Evolutionary conservation across 1,284 basidiomycete genomes (phyloP).

Genomic region (Sporisorium iseilematis-ciliati): DNA sequence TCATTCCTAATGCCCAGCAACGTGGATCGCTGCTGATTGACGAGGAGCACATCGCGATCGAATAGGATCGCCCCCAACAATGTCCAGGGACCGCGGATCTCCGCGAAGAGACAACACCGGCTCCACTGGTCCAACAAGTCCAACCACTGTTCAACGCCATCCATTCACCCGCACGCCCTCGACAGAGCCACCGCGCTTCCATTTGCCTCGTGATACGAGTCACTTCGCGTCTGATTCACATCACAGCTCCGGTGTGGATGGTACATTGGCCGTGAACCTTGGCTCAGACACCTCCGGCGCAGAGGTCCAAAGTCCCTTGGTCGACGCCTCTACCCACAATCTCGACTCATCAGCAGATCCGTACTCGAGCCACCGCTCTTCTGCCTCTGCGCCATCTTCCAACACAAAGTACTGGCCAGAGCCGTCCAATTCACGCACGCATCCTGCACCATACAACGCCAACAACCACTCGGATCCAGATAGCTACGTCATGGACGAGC

Average conservation of each 20-base stretch:
- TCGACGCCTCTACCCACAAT: conserved; percentile 23
- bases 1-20: background rate
- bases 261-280: conserved; percentile 26
- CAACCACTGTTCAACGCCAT: conserved; percentile 29
- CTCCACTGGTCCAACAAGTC: conserved; percentile 9
- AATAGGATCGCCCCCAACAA: background rate
- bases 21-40: background rate
- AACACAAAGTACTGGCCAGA: conserved; percentile 36
- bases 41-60: background rate
- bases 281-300: conserved; percentile 22
- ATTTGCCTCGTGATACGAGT: conserved; percentile 20
- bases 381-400: conserved; percentile 3
- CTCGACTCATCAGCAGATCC: conserved; percentile 18
- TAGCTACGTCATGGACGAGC: conserved; percentile 17
- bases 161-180: conserved; percentile 38
- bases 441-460: conserved; percentile 11
- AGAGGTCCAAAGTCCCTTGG: conserved; percentile 13
- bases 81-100: conserved; percentile 21
- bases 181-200: conserved; percentile 44
- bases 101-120: conserved; percentile 15
- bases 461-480: conserved; percentile 7
- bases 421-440: conserved; percentile 11
- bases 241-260: conserved; percentile 10
- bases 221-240: background rate
- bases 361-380: background rate